Percentiles rank a stretch among this genome's conserved stretches.
These are phyloP conservation scores for Falciphora oryzae DNA, from an alignment of 2,329 filamentous ascomycete species.

Conservation along the genomic window DNA sequence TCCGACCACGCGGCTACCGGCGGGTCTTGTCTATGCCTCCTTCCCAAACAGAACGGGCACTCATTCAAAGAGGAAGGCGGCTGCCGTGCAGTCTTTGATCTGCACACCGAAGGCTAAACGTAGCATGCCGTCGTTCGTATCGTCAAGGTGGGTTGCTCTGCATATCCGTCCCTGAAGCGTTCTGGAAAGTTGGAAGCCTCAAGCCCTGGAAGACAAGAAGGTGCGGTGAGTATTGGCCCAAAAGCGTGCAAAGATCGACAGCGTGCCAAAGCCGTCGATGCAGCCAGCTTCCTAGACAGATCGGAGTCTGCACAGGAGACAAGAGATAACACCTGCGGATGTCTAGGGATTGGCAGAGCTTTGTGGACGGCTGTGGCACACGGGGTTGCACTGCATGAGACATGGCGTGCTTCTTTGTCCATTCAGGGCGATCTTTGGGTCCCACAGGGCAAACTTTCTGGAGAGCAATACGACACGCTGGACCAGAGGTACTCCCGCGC, in stretches of 20 bases:
- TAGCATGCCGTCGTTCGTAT: background rate
- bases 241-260: background rate
- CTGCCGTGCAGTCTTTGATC: background rate
- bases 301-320: background rate
- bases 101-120: background rate
- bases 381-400: background rate
- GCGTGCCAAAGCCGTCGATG: no score
- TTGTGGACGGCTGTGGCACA: background rate
- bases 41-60: background rate
- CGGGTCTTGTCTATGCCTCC: background rate
- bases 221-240: background rate
- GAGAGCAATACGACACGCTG: no score
- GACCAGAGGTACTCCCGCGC: background rate
- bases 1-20: background rate
- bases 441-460: background rate
- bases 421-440: background rate
- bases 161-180: background rate
- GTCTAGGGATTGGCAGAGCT: background rate
- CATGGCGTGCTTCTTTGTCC: background rate
- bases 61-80: background rate
- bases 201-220: background rate
- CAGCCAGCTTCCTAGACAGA: background rate
- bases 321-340: background rate
- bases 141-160: background rate
- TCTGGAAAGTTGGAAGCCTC: background rate